These are phyloP conservation scores for Globisporangium irregulare DNA, from an alignment of 352 stramenopile genomes.

Conservation along the genomic window DNA sequence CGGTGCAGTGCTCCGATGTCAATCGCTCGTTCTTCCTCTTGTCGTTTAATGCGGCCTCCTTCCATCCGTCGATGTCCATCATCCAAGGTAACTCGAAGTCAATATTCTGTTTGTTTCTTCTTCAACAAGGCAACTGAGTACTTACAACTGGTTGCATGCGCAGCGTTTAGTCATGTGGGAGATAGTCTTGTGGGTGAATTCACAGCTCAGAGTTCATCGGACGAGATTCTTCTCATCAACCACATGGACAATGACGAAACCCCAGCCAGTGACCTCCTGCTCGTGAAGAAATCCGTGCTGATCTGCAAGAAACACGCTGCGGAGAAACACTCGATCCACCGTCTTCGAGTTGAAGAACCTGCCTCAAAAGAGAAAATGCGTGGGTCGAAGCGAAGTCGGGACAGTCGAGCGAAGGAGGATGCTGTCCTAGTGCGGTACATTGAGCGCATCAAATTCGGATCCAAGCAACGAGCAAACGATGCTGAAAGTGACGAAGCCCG, in stretches of 20 bases:
- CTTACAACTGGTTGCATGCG: background rate
- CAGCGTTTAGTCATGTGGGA: constrained; percentile 53
- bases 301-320: constrained; percentile 31
- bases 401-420: constrained; percentile 13
- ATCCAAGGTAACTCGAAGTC: constrained; percentile 32
- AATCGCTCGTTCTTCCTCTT: constrained; percentile 54
- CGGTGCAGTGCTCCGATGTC: constrained; percentile 41
- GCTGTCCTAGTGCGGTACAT: constrained; percentile 37
- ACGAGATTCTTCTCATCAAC: constrained; percentile 45
- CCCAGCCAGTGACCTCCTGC: constrained; percentile 17
- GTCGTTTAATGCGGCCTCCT: constrained; percentile 29
- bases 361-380: constrained; percentile 18
- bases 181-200: constrained; percentile 35
- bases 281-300: constrained; percentile 50
- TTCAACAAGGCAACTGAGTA: background rate
- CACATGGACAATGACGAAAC: constrained; percentile 15
- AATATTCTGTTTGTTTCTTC: background rate
- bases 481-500: constrained; percentile 5
- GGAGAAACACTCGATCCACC: constrained; percentile 34
- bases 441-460: constrained; percentile 53
- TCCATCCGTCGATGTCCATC: constrained; percentile 34
- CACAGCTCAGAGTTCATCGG: constrained; percentile 11
- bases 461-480: constrained; percentile 14
- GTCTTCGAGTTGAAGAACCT: constrained; percentile 31
- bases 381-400: constrained; percentile 34